These are phyloP conservation scores for Diaporthe amygdali DNA, from an alignment of 2,329 filamentous ascomycete genomes.

Conservation along the genomic window DNA sequence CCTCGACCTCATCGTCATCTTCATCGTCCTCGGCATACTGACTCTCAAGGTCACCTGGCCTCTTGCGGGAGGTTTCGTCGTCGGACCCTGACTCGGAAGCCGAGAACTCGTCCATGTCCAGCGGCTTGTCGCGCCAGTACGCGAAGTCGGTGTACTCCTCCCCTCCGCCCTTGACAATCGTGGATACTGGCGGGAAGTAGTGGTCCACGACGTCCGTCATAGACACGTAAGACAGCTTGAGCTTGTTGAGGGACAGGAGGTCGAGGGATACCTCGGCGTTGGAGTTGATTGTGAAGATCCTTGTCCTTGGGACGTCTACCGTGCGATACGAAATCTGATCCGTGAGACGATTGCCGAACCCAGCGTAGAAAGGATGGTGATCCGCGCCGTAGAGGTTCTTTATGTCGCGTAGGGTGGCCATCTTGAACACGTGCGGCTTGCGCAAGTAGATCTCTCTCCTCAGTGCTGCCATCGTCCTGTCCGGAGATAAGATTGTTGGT, in stretches of 20 bases:
- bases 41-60: slow-evolving; percentile 53
- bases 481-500: slow-evolving; percentile 92
- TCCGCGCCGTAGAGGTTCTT: slow-evolving; percentile 82
- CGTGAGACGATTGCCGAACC: slow-evolving; percentile 94
- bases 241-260: slow-evolving; percentile 86
- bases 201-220: slow-evolving; percentile 98
- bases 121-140: slow-evolving; percentile 88
- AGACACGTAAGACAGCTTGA: slow-evolving; percentile 95
- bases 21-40: slow-evolving; percentile 48
- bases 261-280: slow-evolving; percentile 95
- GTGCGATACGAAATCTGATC: slow-evolving; percentile 96
- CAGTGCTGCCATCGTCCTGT: slow-evolving; percentile 91
- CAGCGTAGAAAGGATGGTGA: slow-evolving; percentile 89
- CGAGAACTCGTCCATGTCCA: slow-evolving; percentile 88
- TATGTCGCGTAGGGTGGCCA: slow-evolving; percentile 96
- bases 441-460: slow-evolving; percentile 91
- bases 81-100: slow-evolving; percentile 74
- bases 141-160: slow-evolving; percentile 97
- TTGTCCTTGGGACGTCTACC: slow-evolving; percentile 90
- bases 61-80: slow-evolving; percentile 42
- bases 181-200: slow-evolving; percentile 92
- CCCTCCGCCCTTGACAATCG: slow-evolving; percentile 85
- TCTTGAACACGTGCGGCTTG: slow-evolving; percentile 99
- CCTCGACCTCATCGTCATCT: slow-evolving; percentile 48
- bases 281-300: slow-evolving; percentile 98